phyloP scores from a whole-genome alignment of 2,329 filamentous ascomycete genomes.

The Plenodomus biglobosus region DNA sequence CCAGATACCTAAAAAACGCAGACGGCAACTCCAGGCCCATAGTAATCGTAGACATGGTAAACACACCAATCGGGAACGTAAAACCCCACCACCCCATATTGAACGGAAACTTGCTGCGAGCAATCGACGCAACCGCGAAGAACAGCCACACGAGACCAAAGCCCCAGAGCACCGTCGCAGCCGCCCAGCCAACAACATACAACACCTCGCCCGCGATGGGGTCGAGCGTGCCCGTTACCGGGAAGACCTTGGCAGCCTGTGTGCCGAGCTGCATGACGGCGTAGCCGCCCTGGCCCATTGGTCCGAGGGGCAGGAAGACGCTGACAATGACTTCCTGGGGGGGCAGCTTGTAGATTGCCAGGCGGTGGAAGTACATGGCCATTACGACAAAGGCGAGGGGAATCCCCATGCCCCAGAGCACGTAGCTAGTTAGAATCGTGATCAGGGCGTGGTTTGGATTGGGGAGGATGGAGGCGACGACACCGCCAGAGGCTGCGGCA shows the following conservation, averaged over 20 bases:
- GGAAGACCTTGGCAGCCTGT: conserved; percentile 48
- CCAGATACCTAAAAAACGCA: conserved; percentile 58
- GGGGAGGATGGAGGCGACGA: no score
- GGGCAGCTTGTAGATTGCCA: no score
- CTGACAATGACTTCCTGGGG: no score
- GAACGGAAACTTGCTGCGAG: conserved; percentile 54
- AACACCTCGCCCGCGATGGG: conserved; percentile 55
- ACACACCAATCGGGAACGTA: conserved; percentile 59
- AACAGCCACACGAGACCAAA: no score
- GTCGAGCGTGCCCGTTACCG: conserved; percentile 39
- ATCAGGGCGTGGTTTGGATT: no score
- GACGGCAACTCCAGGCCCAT: conserved; percentile 57
- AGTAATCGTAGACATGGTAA: conserved; percentile 44
- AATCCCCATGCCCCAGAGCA: no score
- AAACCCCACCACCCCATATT: conserved; percentile 67
- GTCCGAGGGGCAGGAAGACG: no score
- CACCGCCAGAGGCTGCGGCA: no score
- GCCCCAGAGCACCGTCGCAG: conserved; percentile 56
- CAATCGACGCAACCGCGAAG: conserved; percentile 54
- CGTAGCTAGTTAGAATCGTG: no score
- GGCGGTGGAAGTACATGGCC: no score
- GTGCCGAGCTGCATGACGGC: conserved; percentile 56
- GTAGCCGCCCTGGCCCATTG: no score
- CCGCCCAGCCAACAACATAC: conserved; percentile 59
- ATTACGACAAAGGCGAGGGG: no score